Conservation (phyloP, 192 early-diverging fungal species). For the Martensiomyces pterosporus region DNA sequence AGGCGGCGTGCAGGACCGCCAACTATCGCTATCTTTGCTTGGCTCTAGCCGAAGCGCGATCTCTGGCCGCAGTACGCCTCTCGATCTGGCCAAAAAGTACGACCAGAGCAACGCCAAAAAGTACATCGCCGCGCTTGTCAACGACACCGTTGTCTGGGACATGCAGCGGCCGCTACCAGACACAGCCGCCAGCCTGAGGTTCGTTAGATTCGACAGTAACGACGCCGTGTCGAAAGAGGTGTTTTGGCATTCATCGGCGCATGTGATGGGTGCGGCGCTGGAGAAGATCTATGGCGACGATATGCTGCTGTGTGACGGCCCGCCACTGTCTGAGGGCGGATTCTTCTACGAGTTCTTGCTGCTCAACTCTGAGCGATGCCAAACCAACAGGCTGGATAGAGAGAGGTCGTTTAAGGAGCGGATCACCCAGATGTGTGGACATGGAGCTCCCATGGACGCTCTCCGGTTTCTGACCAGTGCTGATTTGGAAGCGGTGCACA, state of each 20-base stretch:
- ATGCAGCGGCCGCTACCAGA: conserved; percentile 51
- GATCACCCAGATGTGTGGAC: conserved; percentile 23
- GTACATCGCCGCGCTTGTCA: conserved; percentile 48
- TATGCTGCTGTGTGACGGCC: conserved; percentile 65
- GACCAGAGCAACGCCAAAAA: conserved; percentile 47
- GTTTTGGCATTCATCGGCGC: conserved; percentile 68
- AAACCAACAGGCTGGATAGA: conserved; percentile 12
- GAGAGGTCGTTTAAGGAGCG: conserved; percentile 13
- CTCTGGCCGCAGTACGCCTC: conserved; percentile 31
- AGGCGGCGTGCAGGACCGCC: background rate
- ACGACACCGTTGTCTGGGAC: conserved; percentile 49
- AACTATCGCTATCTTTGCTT: background rate
- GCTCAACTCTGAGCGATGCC: conserved; percentile 24
- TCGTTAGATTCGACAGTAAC: conserved; percentile 45
- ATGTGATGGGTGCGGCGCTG: conserved; percentile 70
- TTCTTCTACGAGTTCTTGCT: conserved; percentile 79
- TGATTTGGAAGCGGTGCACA: conserved; percentile 54
- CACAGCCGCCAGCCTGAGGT: conserved; percentile 21
- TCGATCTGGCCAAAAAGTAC: conserved; percentile 52
- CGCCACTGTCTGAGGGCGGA: conserved; percentile 62
- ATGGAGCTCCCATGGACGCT: background rate
- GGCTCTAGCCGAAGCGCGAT: background rate
- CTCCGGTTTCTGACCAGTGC: conserved; percentile 51
- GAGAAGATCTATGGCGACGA: conserved; percentile 66
- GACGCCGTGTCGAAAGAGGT: conserved; percentile 39